phyloP scores from a whole-genome alignment of 2,329 filamentous ascomycete genomes.

The Verticillium nubilum region DNA sequence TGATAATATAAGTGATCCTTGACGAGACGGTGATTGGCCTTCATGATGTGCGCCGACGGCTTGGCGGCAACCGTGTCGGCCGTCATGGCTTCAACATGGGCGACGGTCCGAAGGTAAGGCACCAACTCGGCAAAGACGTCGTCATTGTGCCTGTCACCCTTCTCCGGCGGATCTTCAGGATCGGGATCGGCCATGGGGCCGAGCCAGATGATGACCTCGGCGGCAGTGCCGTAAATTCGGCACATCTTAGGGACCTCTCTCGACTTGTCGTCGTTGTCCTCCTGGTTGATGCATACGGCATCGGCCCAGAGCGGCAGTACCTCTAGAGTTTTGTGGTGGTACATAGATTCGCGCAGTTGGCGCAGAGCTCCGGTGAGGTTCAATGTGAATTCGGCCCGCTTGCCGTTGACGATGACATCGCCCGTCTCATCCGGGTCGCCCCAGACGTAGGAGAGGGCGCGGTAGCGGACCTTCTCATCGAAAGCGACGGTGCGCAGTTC shows the following conservation, averaged over 20 bases:
- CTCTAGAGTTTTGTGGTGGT: conserved; percentile 14
- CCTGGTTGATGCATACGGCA: conserved; percentile 22
- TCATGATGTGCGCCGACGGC: neutral
- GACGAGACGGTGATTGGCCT: neutral
- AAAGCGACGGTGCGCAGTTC: neutral
- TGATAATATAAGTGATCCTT: neutral
- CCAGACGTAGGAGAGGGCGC: conserved; percentile 16
- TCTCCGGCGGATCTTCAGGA: neutral
- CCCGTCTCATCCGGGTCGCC: conserved; percentile 3
- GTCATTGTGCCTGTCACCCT: neutral
- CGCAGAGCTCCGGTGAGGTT: conserved; percentile 23
- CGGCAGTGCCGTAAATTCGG: conserved; percentile 1
- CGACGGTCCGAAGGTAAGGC: neutral
- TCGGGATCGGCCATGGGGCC: neutral
- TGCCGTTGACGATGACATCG: conserved; percentile 11
- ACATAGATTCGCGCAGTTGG: conserved; percentile 16
- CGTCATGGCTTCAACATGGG: neutral
- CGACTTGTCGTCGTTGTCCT: conserved; percentile 4
- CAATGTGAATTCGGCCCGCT: conserved; percentile 19
- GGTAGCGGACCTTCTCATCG: conserved; percentile 4
- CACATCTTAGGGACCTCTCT: conserved; percentile 6
- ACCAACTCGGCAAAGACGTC: neutral
- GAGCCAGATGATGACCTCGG: conserved; percentile 5
- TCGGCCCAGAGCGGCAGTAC: conserved; percentile 25
- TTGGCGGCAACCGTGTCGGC: neutral